Percentiles rank a stretch among this genome's conserved stretches.
Evolutionary conservation across 345 rosid species (phyloP).

Genomic region (Salix koriyanagi): DNA sequence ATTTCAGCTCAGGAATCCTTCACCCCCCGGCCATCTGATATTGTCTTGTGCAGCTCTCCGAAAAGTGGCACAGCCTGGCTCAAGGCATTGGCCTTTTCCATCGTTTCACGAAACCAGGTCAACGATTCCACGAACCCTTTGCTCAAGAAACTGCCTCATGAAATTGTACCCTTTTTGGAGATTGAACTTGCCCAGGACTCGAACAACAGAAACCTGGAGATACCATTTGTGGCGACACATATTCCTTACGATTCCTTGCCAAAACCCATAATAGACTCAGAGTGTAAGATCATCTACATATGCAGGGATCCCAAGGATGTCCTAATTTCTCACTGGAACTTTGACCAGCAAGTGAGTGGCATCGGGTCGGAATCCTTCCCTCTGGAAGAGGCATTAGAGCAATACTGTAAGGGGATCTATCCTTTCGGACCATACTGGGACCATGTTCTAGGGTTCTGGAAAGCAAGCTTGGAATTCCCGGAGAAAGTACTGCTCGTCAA

Average conservation of each 20-base stretch:
- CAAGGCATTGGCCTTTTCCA: not conserved
- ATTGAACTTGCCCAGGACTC: not conserved
- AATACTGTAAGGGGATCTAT: not conserved
- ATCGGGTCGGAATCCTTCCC: not conserved
- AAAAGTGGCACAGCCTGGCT: not conserved
- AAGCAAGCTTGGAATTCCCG: slow-evolving; percentile 6
- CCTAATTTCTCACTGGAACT: not conserved
- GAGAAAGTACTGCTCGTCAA: not conserved
- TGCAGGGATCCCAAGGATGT: not conserved
- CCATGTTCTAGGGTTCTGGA: slow-evolving; percentile 8
- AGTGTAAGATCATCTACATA: not conserved
- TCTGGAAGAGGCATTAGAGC: slow-evolving; percentile 5
- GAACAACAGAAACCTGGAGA: not conserved
- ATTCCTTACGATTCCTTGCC: not conserved
- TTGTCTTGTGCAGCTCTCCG: not conserved
- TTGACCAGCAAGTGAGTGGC: not conserved
- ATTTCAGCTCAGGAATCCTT: not conserved
- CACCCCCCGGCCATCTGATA: not conserved
- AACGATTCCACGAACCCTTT: not conserved
- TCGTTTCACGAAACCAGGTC: not conserved
- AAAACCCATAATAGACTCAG: not conserved
- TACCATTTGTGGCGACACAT: not conserved
- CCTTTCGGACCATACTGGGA: not conserved
- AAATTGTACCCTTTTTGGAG: not conserved
- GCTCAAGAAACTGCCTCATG: not conserved